Conservation (phyloP, 257 asterid genomes). For the Paraleonurus japonicus region DNA sequence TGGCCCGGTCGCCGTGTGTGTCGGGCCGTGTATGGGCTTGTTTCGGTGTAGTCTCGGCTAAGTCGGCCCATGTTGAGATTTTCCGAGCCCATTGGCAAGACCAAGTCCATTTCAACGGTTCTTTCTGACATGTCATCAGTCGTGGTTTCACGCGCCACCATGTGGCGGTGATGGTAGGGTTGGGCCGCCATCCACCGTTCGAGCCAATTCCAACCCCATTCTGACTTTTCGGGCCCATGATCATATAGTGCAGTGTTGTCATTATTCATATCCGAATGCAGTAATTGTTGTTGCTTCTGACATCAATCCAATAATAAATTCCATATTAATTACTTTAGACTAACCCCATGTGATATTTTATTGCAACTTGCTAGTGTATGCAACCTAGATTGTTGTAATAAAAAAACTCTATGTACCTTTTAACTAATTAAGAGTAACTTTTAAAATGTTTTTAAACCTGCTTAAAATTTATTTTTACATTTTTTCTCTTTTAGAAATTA, state of each 20-base stretch:
- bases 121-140: constrained; percentile 53
- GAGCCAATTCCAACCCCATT: constrained; percentile 87
- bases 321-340: neutral
- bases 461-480: too few species aligned
- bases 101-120: constrained; percentile 67
- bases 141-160: constrained; percentile 44
- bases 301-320: neutral
- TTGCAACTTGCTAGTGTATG: neutral
- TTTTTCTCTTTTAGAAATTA: too few species aligned
- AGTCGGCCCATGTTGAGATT: constrained; percentile 32
- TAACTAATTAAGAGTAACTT: too few species aligned
- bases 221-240: constrained; percentile 41
- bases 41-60: constrained; percentile 29
- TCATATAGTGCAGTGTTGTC: constrained; percentile 28
- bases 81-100: constrained; percentile 37
- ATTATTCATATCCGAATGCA: constrained; percentile 24
- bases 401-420: neutral
- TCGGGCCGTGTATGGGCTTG: constrained; percentile 47
- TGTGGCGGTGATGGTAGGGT: constrained; percentile 44
- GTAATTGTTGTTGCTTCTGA: constrained; percentile 32
- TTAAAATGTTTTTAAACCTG: too few species aligned
- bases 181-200: constrained; percentile 93
- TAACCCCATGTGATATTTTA: neutral
- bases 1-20: constrained; percentile 27
- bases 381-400: neutral